Conservation (phyloP, 164 flowering plant genomes). For the Saururus chinensis region DNA sequence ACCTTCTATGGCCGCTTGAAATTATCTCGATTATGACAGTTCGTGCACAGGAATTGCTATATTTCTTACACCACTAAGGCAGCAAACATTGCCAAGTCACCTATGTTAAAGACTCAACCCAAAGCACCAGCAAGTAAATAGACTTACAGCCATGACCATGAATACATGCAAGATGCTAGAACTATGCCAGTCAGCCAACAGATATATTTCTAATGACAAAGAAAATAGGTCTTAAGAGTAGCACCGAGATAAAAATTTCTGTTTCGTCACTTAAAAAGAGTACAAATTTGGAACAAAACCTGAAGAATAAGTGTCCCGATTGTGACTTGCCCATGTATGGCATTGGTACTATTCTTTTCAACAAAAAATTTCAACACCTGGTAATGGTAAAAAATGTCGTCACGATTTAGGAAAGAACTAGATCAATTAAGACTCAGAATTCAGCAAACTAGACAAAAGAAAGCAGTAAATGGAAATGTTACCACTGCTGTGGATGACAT, state of each 20-base stretch:
- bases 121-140: not conserved
- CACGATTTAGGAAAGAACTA: not conserved
- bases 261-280: not conserved
- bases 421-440: no score
- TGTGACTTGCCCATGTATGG: slow-evolving; percentile 89
- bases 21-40: no score
- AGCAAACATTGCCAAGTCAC: not conserved
- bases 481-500: slow-evolving; percentile 99
- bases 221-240: not conserved
- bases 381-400: slow-evolving; percentile 2
- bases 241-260: not conserved
- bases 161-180: not conserved
- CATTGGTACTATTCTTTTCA: slow-evolving; percentile 53
- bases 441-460: no score
- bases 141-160: not conserved
- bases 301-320: slow-evolving; percentile 93
- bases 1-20: not conserved
- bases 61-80: not conserved
- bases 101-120: not conserved
- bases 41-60: not conserved
- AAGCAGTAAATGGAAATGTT: slow-evolving; percentile 8
- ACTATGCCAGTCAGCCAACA: slow-evolving; percentile 2
- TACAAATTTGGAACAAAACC: slow-evolving; percentile 25
- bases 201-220: slow-evolving; percentile 2
- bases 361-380: slow-evolving; percentile 84